These are phyloP conservation scores for Phytophthora aleatoria DNA, from an alignment of 352 stramenopile genomes.

Conservation along the genomic window DNA sequence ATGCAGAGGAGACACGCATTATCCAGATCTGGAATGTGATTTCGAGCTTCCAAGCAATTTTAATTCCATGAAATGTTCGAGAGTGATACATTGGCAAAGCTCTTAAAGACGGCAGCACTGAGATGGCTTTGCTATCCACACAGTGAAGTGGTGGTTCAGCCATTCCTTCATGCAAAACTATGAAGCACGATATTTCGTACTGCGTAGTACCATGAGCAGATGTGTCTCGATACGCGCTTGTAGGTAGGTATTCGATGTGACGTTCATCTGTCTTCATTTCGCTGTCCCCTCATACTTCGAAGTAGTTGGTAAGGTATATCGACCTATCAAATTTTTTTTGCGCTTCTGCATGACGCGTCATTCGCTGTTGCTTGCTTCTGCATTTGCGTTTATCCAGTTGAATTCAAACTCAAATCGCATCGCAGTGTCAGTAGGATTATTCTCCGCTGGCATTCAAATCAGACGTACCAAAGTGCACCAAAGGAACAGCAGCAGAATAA, in stretches of 20 bases:
- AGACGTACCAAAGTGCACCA: conserved; percentile 33
- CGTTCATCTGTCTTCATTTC: neutral
- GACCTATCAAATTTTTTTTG: no score
- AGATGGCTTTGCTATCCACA: no score
- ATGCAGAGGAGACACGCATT: no score
- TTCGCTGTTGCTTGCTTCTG: neutral
- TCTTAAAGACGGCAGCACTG: no score
- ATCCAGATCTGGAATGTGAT: no score
- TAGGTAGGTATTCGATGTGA: neutral
- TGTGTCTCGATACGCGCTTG: neutral
- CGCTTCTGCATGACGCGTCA: no score
- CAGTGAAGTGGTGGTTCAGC: no score
- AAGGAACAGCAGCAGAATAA: conserved; percentile 27
- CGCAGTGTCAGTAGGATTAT: neutral
- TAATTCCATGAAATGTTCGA: no score
- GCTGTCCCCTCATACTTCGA: neutral
- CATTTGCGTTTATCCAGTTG: neutral
- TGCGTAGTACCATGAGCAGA: neutral
- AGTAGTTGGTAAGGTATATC: no score
- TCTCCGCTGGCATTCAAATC: neutral
- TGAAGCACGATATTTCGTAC: neutral
- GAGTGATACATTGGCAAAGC: no score
- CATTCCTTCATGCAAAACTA: no score
- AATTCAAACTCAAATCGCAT: neutral
- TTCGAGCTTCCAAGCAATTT: no score